Conservation (phyloP, 2,329 filamentous ascomycete species). For the Xylaria sp. region DNA sequence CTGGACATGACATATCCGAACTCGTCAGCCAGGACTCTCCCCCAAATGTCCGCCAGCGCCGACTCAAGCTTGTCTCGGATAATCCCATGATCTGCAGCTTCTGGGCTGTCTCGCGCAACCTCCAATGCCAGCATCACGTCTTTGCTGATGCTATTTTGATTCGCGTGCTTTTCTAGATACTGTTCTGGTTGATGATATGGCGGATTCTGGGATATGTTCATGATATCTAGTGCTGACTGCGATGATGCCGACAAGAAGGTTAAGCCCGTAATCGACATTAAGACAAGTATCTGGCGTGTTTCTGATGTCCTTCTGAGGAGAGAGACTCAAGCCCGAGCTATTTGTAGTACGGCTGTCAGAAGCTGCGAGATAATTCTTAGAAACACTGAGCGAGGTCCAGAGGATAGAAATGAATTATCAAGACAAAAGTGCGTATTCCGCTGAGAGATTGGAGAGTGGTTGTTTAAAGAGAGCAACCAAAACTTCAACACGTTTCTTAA, state of each 20-base stretch:
- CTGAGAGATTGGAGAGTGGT: neutral
- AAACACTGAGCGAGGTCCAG: neutral
- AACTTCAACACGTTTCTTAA: neutral
- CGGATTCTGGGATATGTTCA: conserved; percentile 31
- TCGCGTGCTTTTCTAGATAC: neutral
- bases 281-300: conserved; percentile 16
- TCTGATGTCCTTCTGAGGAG: neutral
- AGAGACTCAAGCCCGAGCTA: neutral
- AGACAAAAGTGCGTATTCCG: neutral
- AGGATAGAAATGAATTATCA: neutral
- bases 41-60: conserved; percentile 73
- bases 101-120: conserved; percentile 77
- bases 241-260: conserved; percentile 26
- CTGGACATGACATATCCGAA: conserved; percentile 76
- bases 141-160: conserved; percentile 49
- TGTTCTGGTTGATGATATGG: conserved; percentile 14
- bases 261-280: conserved; percentile 30
- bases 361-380: neutral
- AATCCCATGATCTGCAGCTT: conserved; percentile 69
- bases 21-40: conserved; percentile 71
- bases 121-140: conserved; percentile 75
- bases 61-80: conserved; percentile 73
- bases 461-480: neutral
- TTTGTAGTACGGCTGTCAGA: neutral
- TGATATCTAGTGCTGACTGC: conserved; percentile 31